phyloP scores from a whole-genome alignment of 768 basidiomycete genomes.

The Phanerochaete sordida region DNA sequence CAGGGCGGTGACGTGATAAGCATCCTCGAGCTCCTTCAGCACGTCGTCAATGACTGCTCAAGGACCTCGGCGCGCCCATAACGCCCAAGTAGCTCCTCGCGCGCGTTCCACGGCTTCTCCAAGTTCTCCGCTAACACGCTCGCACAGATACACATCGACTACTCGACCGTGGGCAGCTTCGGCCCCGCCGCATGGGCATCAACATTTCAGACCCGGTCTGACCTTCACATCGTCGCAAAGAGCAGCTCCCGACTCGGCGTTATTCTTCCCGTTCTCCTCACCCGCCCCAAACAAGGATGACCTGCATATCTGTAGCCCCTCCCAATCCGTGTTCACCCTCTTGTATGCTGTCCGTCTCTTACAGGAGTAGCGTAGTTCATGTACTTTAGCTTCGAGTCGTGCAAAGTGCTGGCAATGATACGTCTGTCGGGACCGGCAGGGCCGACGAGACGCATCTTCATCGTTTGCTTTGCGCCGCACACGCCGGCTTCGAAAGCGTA shows the following conservation, averaged over 20 bases:
- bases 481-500: no score
- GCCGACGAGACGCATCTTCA: slow-evolving; percentile 22
- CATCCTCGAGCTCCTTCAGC: slow-evolving; percentile 93
- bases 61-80: slow-evolving; percentile 80
- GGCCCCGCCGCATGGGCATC: slow-evolving; percentile 81
- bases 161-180: slow-evolving; percentile 53
- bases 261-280: background rate
- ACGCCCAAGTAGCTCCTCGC: slow-evolving; percentile 89
- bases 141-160: slow-evolving; percentile 63
- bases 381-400: background rate
- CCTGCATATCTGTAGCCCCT: background rate
- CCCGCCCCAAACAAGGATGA: background rate
- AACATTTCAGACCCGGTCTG: slow-evolving; percentile 46
- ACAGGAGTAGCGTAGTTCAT: background rate
- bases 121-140: background rate
- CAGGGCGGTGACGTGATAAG: slow-evolving; percentile 98
- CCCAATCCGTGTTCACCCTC: background rate
- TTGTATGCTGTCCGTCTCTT: slow-evolving; percentile 6
- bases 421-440: background rate
- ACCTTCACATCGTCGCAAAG: no score
- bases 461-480: background rate
- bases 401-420: background rate
- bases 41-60: slow-evolving; percentile 97
- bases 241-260: background rate
- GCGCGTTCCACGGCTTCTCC: slow-evolving; percentile 27